Evolutionary conservation across 139 green algal species (phyloP).

Genomic region (Tetradesmus obliquus): DNA sequence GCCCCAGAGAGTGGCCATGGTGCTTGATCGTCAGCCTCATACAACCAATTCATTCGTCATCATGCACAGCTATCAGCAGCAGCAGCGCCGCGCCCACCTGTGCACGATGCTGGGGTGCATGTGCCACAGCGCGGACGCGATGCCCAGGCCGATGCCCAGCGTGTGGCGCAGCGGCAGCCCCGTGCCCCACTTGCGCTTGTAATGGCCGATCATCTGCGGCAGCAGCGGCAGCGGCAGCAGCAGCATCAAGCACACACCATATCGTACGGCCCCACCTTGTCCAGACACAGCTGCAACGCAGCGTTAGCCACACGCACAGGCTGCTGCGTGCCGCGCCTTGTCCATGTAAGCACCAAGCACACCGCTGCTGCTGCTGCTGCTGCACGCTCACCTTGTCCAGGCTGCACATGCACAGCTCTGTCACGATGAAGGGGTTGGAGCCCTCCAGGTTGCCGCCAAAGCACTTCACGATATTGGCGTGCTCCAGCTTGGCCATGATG

Average conservation of each 20-base stretch:
- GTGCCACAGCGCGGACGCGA: conserved; percentile 40
- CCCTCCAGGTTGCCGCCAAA: conserved; percentile 33
- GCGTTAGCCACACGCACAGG: not conserved
- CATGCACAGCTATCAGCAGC: not conserved
- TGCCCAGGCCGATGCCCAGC: conserved; percentile 18
- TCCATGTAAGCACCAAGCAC: not conserved
- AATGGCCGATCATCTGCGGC: conserved; percentile 33
- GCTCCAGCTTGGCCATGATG: conserved; percentile 39
- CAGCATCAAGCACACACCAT: not conserved
- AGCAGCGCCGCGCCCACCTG: not conserved
- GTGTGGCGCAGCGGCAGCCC: conserved; percentile 30
- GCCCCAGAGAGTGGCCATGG: not conserved
- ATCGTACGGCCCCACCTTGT: not conserved
- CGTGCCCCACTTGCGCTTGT: not conserved
- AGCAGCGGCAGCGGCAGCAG: conserved; percentile 1
- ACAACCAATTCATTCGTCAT: no score
- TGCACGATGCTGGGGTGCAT: conserved; percentile 39
- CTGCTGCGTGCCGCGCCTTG: not conserved
- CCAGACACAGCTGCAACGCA: not conserved
- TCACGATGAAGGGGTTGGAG: conserved; percentile 37
- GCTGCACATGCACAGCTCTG: conserved; percentile 36
- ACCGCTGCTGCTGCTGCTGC: not conserved
- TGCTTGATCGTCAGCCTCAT: not conserved
- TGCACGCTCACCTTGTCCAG: conserved; percentile 28
- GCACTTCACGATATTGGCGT: conserved; percentile 31